phyloP scores from a whole-genome alignment of 257 asterid species.

The Nicotiana undulata region DNA sequence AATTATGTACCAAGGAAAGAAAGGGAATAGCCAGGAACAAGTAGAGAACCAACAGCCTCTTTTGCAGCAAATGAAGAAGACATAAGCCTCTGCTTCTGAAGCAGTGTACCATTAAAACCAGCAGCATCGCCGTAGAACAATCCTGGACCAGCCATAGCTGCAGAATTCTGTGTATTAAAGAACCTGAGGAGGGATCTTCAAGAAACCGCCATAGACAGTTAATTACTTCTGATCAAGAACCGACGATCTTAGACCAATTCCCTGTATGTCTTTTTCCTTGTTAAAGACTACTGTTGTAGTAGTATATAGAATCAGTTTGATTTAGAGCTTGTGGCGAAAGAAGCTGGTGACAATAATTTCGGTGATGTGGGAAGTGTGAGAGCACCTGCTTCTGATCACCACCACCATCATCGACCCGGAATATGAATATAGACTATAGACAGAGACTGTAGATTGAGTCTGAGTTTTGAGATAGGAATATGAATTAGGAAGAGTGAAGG shows the following conservation, averaged over 20 bases:
- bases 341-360: constrained; percentile 69
- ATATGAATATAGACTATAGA: too few relatives aligned
- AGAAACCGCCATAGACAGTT: constrained; percentile 21
- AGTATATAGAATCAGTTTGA: not conserved
- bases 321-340: constrained; percentile 62
- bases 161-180: constrained; percentile 3
- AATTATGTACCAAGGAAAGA: constrained; percentile 28
- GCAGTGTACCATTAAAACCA: constrained; percentile 10
- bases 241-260: not conserved
- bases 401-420: constrained; percentile 25
- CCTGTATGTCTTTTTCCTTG: too few relatives aligned
- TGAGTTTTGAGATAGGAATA: too few relatives aligned
- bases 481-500: too few relatives aligned
- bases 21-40: constrained; percentile 33
- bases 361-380: constrained; percentile 62
- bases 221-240: not conserved
- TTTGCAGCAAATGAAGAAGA: constrained; percentile 1
- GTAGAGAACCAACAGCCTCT: constrained; percentile 30
- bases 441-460: too few relatives aligned
- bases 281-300: too few relatives aligned
- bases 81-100: constrained; percentile 26
- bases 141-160: constrained; percentile 39
- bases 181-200: constrained; percentile 11
- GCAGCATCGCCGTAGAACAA: constrained; percentile 25
- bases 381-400: constrained; percentile 46